phyloP scores from a whole-genome alignment of 2,329 filamentous ascomycete species.

The Aspergillus eucalypticola region DNA sequence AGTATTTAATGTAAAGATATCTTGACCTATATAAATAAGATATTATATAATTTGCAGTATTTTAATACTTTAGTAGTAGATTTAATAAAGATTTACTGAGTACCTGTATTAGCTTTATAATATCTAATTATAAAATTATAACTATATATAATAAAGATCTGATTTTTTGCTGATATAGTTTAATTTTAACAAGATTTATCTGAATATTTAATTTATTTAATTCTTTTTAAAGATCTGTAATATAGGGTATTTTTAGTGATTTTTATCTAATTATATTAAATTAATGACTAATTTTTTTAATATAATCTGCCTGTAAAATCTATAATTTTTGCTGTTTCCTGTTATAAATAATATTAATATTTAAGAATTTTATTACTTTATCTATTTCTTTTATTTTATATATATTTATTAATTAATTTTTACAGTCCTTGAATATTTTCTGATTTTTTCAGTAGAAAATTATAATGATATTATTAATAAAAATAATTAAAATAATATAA shows the following conservation, averaged over 20 bases:
- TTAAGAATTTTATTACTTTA: neutral
- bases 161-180: neutral
- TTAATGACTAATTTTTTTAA: neutral
- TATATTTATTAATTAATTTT: neutral
- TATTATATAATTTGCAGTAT: neutral
- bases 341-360: neutral
- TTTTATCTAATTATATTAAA: neutral
- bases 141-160: neutral
- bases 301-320: neutral
- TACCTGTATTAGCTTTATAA: neutral
- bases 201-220: neutral
- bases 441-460: neutral
- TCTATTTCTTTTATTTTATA: neutral
- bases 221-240: neutral
- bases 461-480: neutral
- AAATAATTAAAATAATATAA: neutral
- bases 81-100: neutral
- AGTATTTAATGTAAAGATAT: neutral
- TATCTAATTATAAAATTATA: neutral
- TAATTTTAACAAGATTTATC: neutral
- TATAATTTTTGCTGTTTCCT: neutral
- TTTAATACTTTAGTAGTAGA: neutral
- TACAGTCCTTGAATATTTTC: neutral
- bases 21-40: no score
- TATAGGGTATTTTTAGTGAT: neutral